phyloP scores from a whole-genome alignment of 495 filamentous ascomycete genomes.

The Podospora sp. region DNA sequence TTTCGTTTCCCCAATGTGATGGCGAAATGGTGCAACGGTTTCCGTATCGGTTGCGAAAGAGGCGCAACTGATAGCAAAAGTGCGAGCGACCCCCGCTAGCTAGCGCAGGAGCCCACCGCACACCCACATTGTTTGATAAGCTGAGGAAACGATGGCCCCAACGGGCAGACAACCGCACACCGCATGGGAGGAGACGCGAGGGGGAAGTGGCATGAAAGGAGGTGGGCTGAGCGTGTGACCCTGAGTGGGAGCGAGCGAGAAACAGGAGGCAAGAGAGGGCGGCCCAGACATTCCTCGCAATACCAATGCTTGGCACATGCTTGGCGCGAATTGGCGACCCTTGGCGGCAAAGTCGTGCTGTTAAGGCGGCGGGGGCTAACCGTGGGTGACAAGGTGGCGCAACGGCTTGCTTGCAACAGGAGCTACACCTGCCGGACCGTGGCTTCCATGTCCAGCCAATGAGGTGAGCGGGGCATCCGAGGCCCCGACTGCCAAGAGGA shows the following conservation, averaged over 20 bases:
- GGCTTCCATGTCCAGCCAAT: constrained; percentile 30
- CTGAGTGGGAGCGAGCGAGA: constrained; percentile 25
- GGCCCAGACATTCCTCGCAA: constrained; percentile 35
- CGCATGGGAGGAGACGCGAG: constrained; percentile 3
- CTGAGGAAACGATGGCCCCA: not conserved
- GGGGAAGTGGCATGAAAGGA: constrained; percentile 22
- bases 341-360: constrained; percentile 31
- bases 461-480: constrained; percentile 28
- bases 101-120: not conserved
- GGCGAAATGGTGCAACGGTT: not conserved
- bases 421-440: constrained; percentile 29
- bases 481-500: constrained; percentile 46
- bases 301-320: constrained; percentile 38
- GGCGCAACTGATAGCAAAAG: not conserved
- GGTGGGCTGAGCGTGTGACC: constrained; percentile 29
- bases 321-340: constrained; percentile 28
- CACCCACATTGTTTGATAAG: not conserved
- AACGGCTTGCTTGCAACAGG: constrained; percentile 18
- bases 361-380: constrained; percentile 22
- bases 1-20: constrained; percentile 3
- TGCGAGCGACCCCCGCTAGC: not conserved
- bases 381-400: not conserved
- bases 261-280: constrained; percentile 25
- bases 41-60: not conserved
- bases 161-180: not conserved